Conservation (phyloP, 1,284 basidiomycete species). For the Wolfiporia cocos region DNA sequence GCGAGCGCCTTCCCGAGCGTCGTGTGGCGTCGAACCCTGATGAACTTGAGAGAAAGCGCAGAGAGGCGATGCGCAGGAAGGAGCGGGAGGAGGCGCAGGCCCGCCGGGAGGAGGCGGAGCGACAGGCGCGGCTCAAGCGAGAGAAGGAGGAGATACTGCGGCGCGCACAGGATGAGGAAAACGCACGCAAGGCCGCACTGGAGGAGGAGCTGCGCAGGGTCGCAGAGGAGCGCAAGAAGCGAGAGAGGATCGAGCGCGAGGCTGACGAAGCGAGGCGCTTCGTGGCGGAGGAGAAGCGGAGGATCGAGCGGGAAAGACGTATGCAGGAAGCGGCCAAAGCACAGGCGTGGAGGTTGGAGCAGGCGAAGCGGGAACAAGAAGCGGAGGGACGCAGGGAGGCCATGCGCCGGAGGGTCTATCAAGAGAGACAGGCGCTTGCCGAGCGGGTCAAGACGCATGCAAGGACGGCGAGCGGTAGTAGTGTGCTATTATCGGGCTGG, state of each 20-base stretch:
- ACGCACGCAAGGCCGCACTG: slow-evolving; percentile 34
- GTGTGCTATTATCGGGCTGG: slow-evolving; percentile 46
- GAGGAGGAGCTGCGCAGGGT: slow-evolving; percentile 45
- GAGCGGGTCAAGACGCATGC: slow-evolving; percentile 23
- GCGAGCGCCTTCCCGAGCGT: slow-evolving; percentile 7
- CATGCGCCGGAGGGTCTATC: slow-evolving; percentile 33
- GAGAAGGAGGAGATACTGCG: slow-evolving; percentile 41
- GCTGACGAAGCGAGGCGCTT: slow-evolving; percentile 42
- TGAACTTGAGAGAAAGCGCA: slow-evolving; percentile 13
- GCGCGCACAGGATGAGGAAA: slow-evolving; percentile 47
- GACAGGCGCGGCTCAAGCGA: slow-evolving; percentile 38
- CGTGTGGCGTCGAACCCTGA: slow-evolving; percentile 17
- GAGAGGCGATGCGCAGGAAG: slow-evolving; percentile 14
- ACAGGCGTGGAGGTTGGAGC: slow-evolving; percentile 51
- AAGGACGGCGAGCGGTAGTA: slow-evolving; percentile 22
- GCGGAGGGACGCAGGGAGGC: slow-evolving; percentile 39
- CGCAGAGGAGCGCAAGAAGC: slow-evolving; percentile 37
- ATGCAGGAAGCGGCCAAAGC: slow-evolving; percentile 45
- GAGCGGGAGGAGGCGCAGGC: slow-evolving; percentile 45
- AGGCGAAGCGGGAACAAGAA: slow-evolving; percentile 41
- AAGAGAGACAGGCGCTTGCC: slow-evolving; percentile 33
- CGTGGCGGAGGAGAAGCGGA: slow-evolving; percentile 45
- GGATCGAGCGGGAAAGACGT: slow-evolving; percentile 42
- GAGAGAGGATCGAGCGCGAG: slow-evolving; percentile 41
- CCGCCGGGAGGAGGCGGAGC: slow-evolving; percentile 41